Evolutionary conservation across 805 yeast genomes (phyloP).

Genomic region (Schwanniomyces pseudopolymorphus): DNA sequence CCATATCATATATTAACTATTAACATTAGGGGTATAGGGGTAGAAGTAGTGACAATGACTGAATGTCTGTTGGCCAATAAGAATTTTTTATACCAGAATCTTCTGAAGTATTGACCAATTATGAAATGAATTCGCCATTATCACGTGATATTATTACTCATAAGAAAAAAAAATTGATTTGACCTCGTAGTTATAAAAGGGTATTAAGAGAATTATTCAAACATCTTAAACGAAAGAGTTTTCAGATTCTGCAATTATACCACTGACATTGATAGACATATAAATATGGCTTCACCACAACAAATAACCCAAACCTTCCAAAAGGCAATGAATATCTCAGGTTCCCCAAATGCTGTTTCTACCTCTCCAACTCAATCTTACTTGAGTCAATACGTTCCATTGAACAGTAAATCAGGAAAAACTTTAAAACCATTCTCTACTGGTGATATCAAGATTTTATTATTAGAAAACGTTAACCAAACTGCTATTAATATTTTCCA

Average conservation of each 20-base stretch:
- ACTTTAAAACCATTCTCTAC: slow-evolving; percentile 91
- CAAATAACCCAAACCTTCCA: slow-evolving; percentile 64
- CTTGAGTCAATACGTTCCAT: slow-evolving; percentile 52
- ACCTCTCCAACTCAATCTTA: slow-evolving; percentile 82
- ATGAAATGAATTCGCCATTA: not conserved
- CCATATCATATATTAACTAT: not conserved
- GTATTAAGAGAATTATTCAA: not conserved
- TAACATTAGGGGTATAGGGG: not conserved
- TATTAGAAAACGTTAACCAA: slow-evolving; percentile 89
- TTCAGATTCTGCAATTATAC: not conserved
- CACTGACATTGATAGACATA: not conserved
- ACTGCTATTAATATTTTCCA: slow-evolving; percentile 86
- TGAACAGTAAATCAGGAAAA: slow-evolving; percentile 55
- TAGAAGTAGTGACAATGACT: not conserved
- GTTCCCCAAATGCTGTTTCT: slow-evolving; percentile 71
- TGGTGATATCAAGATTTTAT: slow-evolving; percentile 88
- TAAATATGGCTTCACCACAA: slow-evolving; percentile 62
- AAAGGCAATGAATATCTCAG: slow-evolving; percentile 50
- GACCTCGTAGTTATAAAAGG: not conserved
- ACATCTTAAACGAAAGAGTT: not conserved
- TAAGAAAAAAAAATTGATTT: not conserved
- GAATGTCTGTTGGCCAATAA: not conserved
- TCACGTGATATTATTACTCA: slow-evolving; percentile 1
- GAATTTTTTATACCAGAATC: not conserved
- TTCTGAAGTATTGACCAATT: not conserved